Conservation (phyloP, 2,329 filamentous ascomycete genomes). For the Clonostachys rosea region DNA sequence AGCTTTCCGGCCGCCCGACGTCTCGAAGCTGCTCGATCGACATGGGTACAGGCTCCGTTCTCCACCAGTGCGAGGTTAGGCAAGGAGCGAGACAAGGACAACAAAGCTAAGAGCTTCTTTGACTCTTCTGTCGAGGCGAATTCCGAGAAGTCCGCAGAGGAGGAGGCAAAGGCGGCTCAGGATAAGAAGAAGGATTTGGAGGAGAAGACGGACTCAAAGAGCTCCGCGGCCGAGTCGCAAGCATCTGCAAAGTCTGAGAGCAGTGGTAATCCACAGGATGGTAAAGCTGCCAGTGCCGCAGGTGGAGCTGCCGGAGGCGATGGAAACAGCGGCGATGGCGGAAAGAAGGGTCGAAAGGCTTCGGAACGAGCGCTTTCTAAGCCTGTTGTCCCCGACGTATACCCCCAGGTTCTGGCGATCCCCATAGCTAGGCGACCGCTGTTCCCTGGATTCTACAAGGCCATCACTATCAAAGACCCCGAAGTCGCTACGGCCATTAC, state of each 20-base stretch:
- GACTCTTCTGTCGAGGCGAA: conserved; percentile 34
- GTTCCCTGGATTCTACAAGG: conserved; percentile 98
- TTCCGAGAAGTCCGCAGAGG: conserved; percentile 44
- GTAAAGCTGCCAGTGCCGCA: conserved; percentile 42
- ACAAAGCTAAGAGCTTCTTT: conserved; percentile 42
- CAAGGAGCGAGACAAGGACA: conserved; percentile 24
- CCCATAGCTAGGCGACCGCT: conserved; percentile 90
- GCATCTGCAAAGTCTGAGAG: conserved; percentile 40
- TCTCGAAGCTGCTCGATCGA: conserved; percentile 18
- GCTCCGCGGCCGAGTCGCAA: conserved; percentile 30
- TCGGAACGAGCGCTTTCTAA: conserved; percentile 78
- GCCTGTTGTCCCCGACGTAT: conserved; percentile 86
- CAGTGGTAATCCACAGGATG: conserved; percentile 36
- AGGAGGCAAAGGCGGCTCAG: conserved; percentile 46
- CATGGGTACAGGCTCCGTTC: conserved; percentile 22
- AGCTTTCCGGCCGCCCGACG: conserved; percentile 20
- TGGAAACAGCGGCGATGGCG: conserved; percentile 51
- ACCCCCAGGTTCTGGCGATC: conserved; percentile 96
- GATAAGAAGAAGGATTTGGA: conserved; percentile 37
- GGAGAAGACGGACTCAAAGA: conserved; percentile 40
- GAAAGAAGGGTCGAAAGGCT: conserved; percentile 68
- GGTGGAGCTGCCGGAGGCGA: conserved; percentile 36
- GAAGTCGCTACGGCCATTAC: conserved; percentile 89
- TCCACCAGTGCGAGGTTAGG: conserved; percentile 24
- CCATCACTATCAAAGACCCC: conserved; percentile 91